Evolutionary conservation across 179 eudicot species (phyloP), one percentile per base, ranked within the genome.

Genomic region (Vitellaria paradoxa): DNA sequence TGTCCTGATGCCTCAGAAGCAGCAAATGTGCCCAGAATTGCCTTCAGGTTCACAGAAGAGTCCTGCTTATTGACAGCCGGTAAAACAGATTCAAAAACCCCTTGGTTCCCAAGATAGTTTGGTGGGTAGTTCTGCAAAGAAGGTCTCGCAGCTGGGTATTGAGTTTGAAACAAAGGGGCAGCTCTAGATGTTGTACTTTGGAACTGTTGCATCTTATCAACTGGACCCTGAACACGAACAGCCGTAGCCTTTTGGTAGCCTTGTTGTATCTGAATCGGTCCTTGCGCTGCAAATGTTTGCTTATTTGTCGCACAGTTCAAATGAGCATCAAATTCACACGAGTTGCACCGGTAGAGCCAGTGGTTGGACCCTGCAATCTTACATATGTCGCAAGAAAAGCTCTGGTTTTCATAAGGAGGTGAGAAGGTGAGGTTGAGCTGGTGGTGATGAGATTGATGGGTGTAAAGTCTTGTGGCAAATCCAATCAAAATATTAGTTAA

Each of bases 241-340:
- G 62, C 62, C 0, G 62, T 7, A 0, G 56, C 13, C 13, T 1
- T 1, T 13, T 52, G 65, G n/a, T 21, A 60, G 7, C 37, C 37
- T 2, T 17, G 56, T 17, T 62, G 77, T 1, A 37, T 21, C 23
- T n/a, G 67, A 74, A 12, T 13, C 11, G 67, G 68, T 11, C 50
- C 69, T 71, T 60, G 75, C 45, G 17, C 62, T 21, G 69, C 52
- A 15, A 5, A 10, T 46, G 23, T 8, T 23, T 14, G 20, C 23
- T 49, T 37, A 7, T 18, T 47, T 6, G 59, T 45, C 23, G 77
- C 72, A 53, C 81, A 79, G 9, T 50, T 20, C 77, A 79, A 42
- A 73, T 79, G 81, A 55, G 77, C 77, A 45, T 79, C 81, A 59
- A 73, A 79, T 9, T 47, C 67, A 10, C 81, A 79, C n/a, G 26